Percentiles rank a stretch among this genome's conserved stretches.
phyloP scores from a whole-genome alignment of 257 asterid species.

The Solanum gracilifrons region DNA sequence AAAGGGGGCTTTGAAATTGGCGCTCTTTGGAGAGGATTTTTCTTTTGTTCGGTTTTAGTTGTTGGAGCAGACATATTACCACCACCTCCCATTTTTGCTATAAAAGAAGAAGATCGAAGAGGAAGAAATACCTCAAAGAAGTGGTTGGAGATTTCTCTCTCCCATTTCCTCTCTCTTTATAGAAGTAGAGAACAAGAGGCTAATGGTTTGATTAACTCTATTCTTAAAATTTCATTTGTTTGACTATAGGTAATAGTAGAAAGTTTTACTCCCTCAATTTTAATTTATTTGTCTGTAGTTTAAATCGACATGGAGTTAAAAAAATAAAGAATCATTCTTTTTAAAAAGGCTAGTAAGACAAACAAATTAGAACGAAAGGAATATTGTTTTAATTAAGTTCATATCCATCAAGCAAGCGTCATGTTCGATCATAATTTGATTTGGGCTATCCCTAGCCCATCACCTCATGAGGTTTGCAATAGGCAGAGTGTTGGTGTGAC shows the following conservation, averaged over 20 bases:
- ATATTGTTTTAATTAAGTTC: not conserved
- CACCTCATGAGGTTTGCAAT: not conserved
- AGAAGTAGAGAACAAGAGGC: no score
- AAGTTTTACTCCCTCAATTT: no score
- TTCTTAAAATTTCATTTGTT: no score
- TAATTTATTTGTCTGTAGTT: no score
- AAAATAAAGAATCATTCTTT: no score
- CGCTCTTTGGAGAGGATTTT: constrained; percentile 16
- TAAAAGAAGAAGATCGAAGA: not conserved
- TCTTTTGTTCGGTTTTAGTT: constrained; percentile 5
- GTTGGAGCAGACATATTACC: constrained; percentile 38
- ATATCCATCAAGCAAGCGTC: no score
- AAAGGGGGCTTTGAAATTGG: constrained; percentile 15
- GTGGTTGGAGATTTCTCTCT: not conserved
- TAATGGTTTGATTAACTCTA: no score
- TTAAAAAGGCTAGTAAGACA: no score
- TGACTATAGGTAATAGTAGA: no score
- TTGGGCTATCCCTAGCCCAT: not conserved
- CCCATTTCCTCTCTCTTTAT: not conserved
- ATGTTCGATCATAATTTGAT: no score
- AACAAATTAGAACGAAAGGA: no score
- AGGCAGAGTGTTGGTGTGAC: not conserved
- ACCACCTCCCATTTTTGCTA: constrained; percentile 44
- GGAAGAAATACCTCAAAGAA: not conserved
- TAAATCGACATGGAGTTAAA: no score